Base-by-base conservation (phyloP, 2,329 filamentous ascomycete species). In the Monascus ruber region DNA sequence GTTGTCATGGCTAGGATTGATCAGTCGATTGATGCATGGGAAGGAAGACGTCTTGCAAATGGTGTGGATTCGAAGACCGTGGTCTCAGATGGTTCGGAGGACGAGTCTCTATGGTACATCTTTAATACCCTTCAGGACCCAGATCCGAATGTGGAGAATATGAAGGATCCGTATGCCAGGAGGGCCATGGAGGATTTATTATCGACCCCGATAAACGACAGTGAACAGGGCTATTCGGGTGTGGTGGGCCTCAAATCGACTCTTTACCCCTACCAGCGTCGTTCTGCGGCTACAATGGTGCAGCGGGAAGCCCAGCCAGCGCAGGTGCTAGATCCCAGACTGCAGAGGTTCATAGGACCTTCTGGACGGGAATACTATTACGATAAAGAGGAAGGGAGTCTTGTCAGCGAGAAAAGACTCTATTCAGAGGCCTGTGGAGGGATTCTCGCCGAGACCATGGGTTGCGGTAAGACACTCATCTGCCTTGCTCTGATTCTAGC, bases 391-490 rank as follows among this genome's bases (percentile, higher is more conserved):
- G 72, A 76, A 10, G 75, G 77, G 0, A 67, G 69, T 0, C 72
- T 86, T 35, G 56, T 84, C 0, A 69, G 69, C 29, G 74, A 82
- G n/a, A 79, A 83, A 7, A 72, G 74, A 2, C 74, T 76, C 42
- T 94, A 89, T 49, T 85, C 91, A 34, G 73, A 77, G 25, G 74
- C 80, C 4, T 71, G 73, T 42, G 87, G 88, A 28, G 89, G 87
- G 2, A 66, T 69, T 25, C 57, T 69, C 24, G 64, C 66, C 6
- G 66, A 69, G 40, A 67, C 65, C 10, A 71, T 70, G 67, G 72
- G 72, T 26, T 65, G 68, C 35, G 88, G 89, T 0, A 96, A 95
- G 65, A 95, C 89, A 0, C 63, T 95, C 25, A 94, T 95, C 7
- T 89, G 83, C 46, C 64, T 96, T 11, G 72, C 81, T 5, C 64